Base-by-base conservation (phyloP, 2,329 filamentous ascomycete genomes). In the Stagonosporopsis tanaceti region DNA sequence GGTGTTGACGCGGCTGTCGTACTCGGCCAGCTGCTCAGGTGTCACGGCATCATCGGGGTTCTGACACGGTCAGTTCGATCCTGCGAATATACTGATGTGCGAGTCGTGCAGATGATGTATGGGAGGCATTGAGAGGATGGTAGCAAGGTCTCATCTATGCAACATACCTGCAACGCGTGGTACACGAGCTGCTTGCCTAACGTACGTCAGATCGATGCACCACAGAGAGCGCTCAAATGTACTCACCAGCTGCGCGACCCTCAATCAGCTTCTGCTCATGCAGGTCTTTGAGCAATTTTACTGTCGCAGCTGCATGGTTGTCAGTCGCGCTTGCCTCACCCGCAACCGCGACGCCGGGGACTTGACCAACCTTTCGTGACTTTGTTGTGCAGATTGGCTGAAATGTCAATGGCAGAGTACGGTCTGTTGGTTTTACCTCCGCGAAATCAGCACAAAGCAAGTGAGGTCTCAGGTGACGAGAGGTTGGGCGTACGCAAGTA, bases 101-200 rank as follows among this genome's bases (percentile, higher is more conserved):
- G 4, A 9, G 8, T 12, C 30, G 30, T 32, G 28, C 28, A 32
- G 28, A 9, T 32, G 28, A 3, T 32, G 25, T 32, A 12, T 32
- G 28, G 3, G 28, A 32, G 3, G 4, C 7, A 2, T 7, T 22
- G 30, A 22, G 3, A 17, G 14, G 3, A 6, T 20, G 28, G 27
- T 30, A 20, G 17, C 17, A 28, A 24, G 5, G 7, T 20, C 20
- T 20, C 15, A 39, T 9, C 9, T 5, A 11, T 20, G 39, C n/a
- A 7, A 42, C 57, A 22, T 67, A 81, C 80, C 70, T 82, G 80
- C 6, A 79, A 62, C 34, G 81, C 78, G 71, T 88, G 86, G 69
- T 88, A 88, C 57, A 88, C 85, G 37, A 81, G 78, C 65, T 88
- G 85, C 73, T 88, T 88, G 20, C 86, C 85, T 85, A 59, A 0